Evolutionary conservation across 805 yeast genomes (phyloP).

Genomic region (Teunomyces atbi): DNA sequence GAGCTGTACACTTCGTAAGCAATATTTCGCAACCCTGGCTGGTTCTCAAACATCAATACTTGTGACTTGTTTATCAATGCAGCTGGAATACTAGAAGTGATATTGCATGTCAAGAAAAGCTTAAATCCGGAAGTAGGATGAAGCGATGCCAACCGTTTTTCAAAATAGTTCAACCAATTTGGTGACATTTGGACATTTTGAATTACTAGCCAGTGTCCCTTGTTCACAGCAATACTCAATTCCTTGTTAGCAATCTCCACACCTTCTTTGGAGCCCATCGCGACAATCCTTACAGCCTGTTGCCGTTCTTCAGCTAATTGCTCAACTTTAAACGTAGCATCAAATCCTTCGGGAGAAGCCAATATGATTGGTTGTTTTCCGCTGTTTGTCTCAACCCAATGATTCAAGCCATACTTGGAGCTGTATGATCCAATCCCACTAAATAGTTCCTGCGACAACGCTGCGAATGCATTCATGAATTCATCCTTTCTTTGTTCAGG

Average conservation of each 20-base stretch:
- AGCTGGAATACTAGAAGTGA: constrained; percentile 49
- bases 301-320: constrained; percentile 35
- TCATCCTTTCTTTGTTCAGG: constrained; percentile 4
- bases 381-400: constrained; percentile 24
- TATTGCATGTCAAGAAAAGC: constrained; percentile 64
- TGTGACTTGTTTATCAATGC: constrained; percentile 55
- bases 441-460: constrained; percentile 22
- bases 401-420: constrained; percentile 30
- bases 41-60: constrained; percentile 59
- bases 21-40: constrained; percentile 55
- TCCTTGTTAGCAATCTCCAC: constrained; percentile 53
- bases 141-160: constrained; percentile 39
- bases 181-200: constrained; percentile 80
- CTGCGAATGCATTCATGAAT: constrained; percentile 16
- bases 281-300: constrained; percentile 40
- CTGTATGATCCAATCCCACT: constrained; percentile 26
- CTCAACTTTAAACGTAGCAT: constrained; percentile 58
- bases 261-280: constrained; percentile 78
- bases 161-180: constrained; percentile 58
- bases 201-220: constrained; percentile 68
- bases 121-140: constrained; percentile 39
- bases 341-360: constrained; percentile 61
- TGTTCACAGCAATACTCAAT: constrained; percentile 43
- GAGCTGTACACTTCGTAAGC: constrained; percentile 39
- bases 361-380: constrained; percentile 44